Evolutionary conservation across 2,329 filamentous ascomycete species (phyloP).

Genomic region (Ploettnerulaceae sp.): DNA sequence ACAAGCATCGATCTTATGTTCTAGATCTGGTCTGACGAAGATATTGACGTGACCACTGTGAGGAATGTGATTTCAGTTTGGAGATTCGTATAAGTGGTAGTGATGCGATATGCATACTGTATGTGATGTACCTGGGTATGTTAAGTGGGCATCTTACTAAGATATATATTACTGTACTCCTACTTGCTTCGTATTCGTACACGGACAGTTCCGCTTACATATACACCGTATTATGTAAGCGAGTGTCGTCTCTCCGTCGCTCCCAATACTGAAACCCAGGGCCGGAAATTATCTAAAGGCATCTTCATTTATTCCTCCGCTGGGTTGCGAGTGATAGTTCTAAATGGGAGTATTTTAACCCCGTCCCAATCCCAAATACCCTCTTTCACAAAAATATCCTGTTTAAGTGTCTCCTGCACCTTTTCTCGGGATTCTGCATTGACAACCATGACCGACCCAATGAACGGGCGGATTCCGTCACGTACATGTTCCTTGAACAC

Average conservation of each 20-base stretch:
- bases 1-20: no score
- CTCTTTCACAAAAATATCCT: conserved; percentile 2
- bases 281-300: background rate
- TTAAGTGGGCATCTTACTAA: no score
- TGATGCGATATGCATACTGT: no score
- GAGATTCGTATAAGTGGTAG: no score
- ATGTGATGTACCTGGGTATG: no score
- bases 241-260: background rate
- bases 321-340: background rate
- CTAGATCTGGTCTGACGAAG: no score
- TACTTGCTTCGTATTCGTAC: no score
- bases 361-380: conserved; percentile 3
- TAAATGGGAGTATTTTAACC: conserved; percentile 2
- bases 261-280: background rate
- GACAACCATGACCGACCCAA: conserved; percentile 4
- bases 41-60: no score
- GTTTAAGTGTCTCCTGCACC: background rate
- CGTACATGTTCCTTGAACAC: conserved; percentile 3
- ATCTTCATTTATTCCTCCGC: background rate
- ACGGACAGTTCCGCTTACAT: no score
- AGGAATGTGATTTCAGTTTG: no score
- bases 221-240: no score
- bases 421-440: conserved; percentile 3
- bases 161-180: no score
- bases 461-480: background rate